phyloP scores from a whole-genome alignment of 208 protist genomes.

The Leptomonas seymouri region DNA sequence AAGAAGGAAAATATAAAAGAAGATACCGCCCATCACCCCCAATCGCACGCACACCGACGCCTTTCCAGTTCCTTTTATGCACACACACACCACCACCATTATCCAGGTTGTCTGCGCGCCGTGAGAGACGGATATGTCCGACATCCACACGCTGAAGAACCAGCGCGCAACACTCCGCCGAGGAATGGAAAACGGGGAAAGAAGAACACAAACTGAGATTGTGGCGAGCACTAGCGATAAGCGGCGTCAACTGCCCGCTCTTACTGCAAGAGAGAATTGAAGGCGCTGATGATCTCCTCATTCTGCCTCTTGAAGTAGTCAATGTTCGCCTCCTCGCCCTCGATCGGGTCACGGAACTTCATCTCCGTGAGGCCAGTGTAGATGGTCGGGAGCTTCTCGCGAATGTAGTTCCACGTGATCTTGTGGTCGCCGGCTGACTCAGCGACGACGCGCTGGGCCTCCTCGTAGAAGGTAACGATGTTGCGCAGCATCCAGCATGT shows the following conservation, averaged over 20 bases:
- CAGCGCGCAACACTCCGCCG: no score
- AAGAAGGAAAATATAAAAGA: background rate
- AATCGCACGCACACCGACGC: no score
- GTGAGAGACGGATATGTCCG: no score
- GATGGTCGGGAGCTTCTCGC: constrained; percentile 87
- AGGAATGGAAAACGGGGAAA: background rate
- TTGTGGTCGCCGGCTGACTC: constrained; percentile 93
- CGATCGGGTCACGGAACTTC: constrained; percentile 91
- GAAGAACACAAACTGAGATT: constrained; percentile 1
- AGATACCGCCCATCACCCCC: no score
- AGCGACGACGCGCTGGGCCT: constrained; percentile 90
- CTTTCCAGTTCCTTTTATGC: no score
- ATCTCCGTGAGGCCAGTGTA: constrained; percentile 90
- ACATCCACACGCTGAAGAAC: no score
- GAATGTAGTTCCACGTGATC: constrained; percentile 96
- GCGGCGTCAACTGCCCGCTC: background rate
- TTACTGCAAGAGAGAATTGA: constrained; percentile 86
- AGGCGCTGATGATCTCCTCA: constrained; percentile 86
- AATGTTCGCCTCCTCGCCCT: constrained; percentile 86
- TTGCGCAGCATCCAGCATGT: constrained; percentile 98
- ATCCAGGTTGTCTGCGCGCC: no score
- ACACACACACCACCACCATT: no score
- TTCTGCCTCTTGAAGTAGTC: constrained; percentile 92
- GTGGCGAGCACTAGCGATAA: no score
- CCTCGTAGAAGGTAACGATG: constrained; percentile 98